phyloP scores from a whole-genome alignment of 768 basidiomycete genomes.

The Pisolithus tinctorius region DNA sequence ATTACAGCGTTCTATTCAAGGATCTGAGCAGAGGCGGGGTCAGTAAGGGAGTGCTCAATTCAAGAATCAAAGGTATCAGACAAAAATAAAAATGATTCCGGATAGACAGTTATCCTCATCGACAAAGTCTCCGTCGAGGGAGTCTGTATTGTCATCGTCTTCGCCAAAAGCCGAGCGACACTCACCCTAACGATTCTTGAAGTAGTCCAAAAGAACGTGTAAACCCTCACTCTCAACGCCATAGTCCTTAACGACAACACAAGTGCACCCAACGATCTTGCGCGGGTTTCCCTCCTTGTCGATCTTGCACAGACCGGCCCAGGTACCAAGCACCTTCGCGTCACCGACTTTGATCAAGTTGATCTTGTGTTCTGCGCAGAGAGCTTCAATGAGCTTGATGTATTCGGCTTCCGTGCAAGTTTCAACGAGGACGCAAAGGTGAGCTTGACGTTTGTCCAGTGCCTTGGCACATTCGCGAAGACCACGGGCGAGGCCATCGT shows the following conservation, averaged over 20 bases:
- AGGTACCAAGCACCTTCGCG: constrained; percentile 94
- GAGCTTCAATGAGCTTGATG: constrained; percentile 99
- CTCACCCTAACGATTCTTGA: constrained; percentile 81
- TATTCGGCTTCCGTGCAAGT: constrained; percentile 99
- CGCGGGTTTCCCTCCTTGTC: constrained; percentile 98
- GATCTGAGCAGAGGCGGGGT: background rate
- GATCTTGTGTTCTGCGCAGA: constrained; percentile 99
- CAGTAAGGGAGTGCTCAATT: background rate
- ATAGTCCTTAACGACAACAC: constrained; percentile 97
- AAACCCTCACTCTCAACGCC: constrained; percentile 93
- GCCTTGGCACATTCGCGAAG: constrained; percentile 98
- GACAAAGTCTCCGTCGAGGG: constrained; percentile 78
- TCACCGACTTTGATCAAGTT: constrained; percentile 99
- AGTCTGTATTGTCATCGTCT: constrained; percentile 83
- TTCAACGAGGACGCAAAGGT: constrained; percentile 98
- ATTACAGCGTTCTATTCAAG: background rate
- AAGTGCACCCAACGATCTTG: constrained; percentile 89
- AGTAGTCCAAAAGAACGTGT: constrained; percentile 90
- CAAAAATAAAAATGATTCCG: constrained; percentile 76
- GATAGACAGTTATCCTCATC: constrained; percentile 74
- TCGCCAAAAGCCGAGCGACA: constrained; percentile 4
- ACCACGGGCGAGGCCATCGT: constrained; percentile 97
- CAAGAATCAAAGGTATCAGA: constrained; percentile 44
- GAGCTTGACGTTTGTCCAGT: constrained; percentile 96
- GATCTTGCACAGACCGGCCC: constrained; percentile 99